phyloP scores from a whole-genome alignment of 2,329 filamentous ascomycete species.

The Gnomoniopsis smithogilvyi region DNA sequence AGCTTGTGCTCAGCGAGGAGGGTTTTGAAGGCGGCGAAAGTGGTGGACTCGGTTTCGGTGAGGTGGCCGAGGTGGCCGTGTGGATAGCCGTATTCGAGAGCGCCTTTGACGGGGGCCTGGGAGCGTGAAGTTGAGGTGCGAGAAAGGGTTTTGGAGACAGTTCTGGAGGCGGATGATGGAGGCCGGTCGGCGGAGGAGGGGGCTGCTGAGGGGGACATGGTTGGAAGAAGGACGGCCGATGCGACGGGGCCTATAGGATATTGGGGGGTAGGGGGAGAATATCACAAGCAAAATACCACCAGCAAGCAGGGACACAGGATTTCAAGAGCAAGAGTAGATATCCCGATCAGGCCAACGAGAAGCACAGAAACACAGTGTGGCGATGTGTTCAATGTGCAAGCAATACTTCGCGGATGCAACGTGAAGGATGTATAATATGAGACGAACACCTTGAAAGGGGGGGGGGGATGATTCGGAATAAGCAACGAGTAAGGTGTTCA shows the following conservation, averaged over 20 bases:
- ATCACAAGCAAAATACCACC: background rate
- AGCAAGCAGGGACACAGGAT: background rate
- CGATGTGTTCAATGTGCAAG: background rate
- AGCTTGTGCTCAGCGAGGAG: slow-evolving; percentile 62
- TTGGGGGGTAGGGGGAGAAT: too few relatives aligned
- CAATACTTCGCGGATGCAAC: too few relatives aligned
- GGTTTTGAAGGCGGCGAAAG: slow-evolving; percentile 69
- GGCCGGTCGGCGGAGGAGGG: background rate
- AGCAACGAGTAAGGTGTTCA: too few relatives aligned
- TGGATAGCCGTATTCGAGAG: slow-evolving; percentile 53
- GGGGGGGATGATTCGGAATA: too few relatives aligned
- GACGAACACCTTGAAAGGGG: too few relatives aligned
- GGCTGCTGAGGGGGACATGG: background rate
- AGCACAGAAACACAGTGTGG: background rate
- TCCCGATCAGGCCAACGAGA: background rate
- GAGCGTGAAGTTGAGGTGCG: slow-evolving; percentile 8
- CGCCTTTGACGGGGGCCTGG: slow-evolving; percentile 18
- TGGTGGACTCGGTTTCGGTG: slow-evolving; percentile 62
- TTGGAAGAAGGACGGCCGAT: too few relatives aligned
- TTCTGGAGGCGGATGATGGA: slow-evolving; percentile 2
- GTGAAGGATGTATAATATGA: too few relatives aligned
- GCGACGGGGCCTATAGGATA: too few relatives aligned
- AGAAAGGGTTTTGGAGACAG: slow-evolving; percentile 8
- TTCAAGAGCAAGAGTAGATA: background rate
- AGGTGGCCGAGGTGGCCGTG: slow-evolving; percentile 80